Evolutionary conservation across 2,329 filamentous ascomycete genomes (phyloP).

Genomic region (Claviceps cyperi): DNA sequence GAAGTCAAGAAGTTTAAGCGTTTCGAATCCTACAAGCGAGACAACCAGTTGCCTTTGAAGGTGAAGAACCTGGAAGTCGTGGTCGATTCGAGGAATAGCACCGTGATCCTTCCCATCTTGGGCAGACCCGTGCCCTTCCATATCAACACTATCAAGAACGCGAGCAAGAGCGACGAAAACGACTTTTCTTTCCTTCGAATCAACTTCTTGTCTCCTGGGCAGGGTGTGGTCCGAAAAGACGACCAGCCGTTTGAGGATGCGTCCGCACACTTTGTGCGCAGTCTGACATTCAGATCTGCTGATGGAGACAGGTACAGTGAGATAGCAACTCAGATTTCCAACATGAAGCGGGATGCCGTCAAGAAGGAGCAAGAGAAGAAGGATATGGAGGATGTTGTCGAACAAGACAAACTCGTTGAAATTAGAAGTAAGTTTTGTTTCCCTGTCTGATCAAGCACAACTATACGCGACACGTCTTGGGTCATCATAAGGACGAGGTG

Average conservation of each 20-base stretch:
- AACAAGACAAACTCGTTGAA: constrained; percentile 93
- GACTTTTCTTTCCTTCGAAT: constrained; percentile 89
- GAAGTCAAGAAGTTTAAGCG: constrained; percentile 97
- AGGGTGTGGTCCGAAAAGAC: constrained; percentile 92
- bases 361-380: constrained; percentile 98
- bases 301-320: constrained; percentile 81
- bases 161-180: constrained; percentile 91
- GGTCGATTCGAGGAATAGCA: constrained; percentile 80
- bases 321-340: constrained; percentile 84
- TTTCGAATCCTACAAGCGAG: constrained; percentile 97
- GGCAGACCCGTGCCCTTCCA: constrained; percentile 95
- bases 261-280: constrained; percentile 87
- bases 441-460: not conserved
- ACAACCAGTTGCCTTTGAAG: constrained; percentile 76
- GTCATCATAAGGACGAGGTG: no score
- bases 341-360: constrained; percentile 83
- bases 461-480: not conserved
- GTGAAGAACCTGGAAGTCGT: constrained; percentile 79
- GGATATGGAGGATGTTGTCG: constrained; percentile 97
- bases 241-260: constrained; percentile 97
- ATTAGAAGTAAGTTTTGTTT: constrained; percentile 56
- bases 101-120: constrained; percentile 91
- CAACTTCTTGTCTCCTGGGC: constrained; percentile 93
- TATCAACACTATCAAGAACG: constrained; percentile 96
- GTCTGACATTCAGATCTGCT: constrained; percentile 84